These are phyloP conservation scores for Dryas drummondii DNA, from an alignment of 306 rosid species.

Conservation along the genomic window DNA sequence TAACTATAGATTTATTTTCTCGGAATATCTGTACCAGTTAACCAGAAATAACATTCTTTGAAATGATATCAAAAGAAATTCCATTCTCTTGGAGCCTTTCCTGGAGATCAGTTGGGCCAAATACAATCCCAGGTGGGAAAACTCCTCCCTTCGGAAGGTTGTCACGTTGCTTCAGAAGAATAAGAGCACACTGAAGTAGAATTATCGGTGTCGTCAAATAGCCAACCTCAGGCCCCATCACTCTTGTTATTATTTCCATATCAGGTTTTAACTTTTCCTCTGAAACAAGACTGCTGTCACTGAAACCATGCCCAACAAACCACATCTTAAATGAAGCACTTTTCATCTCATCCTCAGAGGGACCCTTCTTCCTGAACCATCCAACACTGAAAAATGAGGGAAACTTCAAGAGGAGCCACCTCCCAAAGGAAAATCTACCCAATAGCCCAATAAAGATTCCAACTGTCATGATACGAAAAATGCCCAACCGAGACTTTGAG, in stretches of 20 bases:
- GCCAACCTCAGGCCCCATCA: slow-evolving; percentile 86
- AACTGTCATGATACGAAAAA: slow-evolving; percentile 36
- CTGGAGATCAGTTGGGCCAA: slow-evolving; percentile 79
- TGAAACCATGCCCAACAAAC: slow-evolving; percentile 74
- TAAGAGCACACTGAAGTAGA: slow-evolving; percentile 73
- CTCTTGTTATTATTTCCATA: slow-evolving; percentile 70
- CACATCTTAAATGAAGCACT: slow-evolving; percentile 89
- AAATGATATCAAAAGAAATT: slow-evolving; percentile 68
- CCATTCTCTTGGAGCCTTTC: slow-evolving; percentile 75
- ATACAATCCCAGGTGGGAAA: slow-evolving; percentile 68
- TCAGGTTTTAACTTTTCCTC: slow-evolving; percentile 56
- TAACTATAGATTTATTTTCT: slow-evolving; percentile 11
- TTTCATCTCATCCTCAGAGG: slow-evolving; percentile 67
- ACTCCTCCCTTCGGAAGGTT: slow-evolving; percentile 78
- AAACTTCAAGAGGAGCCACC: slow-evolving; percentile 73
- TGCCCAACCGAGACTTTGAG: slow-evolving; percentile 54
- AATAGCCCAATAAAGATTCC: slow-evolving; percentile 61
- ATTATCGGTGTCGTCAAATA: slow-evolving; percentile 80
- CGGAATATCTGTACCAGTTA: slow-evolving; percentile 18
- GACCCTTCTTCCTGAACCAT: slow-evolving; percentile 72
- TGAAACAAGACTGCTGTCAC: slow-evolving; percentile 36
- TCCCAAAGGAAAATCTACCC: slow-evolving; percentile 55
- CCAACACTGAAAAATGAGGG: slow-evolving; percentile 81
- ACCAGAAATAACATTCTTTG: slow-evolving; percentile 44
- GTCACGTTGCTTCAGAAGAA: slow-evolving; percentile 58